Evolutionary conservation across 2,329 filamentous ascomycete genomes (phyloP).

Genomic region (Aspergillus jensenii): DNA sequence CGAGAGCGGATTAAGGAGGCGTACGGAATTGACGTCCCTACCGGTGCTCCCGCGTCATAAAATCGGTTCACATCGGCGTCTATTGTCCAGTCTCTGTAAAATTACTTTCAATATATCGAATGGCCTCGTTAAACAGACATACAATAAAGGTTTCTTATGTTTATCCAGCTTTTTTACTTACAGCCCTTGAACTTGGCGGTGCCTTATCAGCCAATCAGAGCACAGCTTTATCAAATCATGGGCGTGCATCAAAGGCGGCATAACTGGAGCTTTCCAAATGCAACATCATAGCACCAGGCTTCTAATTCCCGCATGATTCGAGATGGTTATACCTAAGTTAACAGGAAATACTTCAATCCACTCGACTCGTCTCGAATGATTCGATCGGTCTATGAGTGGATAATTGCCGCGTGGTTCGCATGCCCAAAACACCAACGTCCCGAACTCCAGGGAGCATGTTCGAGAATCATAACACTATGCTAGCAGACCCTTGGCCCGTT

Average conservation of each 20-base stretch:
- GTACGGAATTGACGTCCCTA: slow-evolving; percentile 82
- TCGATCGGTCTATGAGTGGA: no score
- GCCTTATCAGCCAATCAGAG: slow-evolving; percentile 26
- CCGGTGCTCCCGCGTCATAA: slow-evolving; percentile 46
- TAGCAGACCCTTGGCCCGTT: no score
- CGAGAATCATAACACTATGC: no score
- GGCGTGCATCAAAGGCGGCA: not conserved
- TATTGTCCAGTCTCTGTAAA: slow-evolving; percentile 24
- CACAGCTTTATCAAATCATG: slow-evolving; percentile 28
- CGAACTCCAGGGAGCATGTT: no score
- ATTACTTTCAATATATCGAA: slow-evolving; percentile 25
- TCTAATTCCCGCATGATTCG: no score
- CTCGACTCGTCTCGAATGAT: no score
- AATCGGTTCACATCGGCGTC: slow-evolving; percentile 23
- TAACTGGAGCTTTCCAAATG: not conserved
- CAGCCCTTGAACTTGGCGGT: not conserved
- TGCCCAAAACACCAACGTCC: no score
- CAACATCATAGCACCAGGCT: not conserved
- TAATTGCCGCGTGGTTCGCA: no score
- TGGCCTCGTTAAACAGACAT: slow-evolving; percentile 18
- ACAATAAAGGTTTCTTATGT: slow-evolving; percentile 19
- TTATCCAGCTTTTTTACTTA: slow-evolving; percentile 1
- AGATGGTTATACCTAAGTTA: no score
- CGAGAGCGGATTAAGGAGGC: slow-evolving; percentile 78
- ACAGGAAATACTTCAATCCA: no score